Evolutionary conservation across 2,329 filamentous ascomycete species (phyloP).

Genomic region (Scedosporium apiospermum): DNA sequence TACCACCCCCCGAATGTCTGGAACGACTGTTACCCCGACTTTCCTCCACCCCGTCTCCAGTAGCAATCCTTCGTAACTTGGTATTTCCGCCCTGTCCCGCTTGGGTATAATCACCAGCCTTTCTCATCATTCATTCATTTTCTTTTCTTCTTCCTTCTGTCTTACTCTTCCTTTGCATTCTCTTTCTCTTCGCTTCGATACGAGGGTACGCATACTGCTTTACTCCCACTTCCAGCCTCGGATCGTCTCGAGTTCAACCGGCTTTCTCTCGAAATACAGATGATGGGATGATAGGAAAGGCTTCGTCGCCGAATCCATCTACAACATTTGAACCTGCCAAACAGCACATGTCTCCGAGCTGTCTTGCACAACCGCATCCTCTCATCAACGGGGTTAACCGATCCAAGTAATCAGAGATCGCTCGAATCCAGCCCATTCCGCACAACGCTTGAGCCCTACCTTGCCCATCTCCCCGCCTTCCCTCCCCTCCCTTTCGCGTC

Average conservation of each 20-base stretch:
- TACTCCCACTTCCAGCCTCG: neutral
- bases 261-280: neutral
- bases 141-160: neutral
- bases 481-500: neutral
- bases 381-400: neutral
- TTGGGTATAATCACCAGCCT: neutral
- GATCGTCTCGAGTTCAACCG: neutral
- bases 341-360: neutral
- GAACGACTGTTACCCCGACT: slow-evolving; percentile 1
- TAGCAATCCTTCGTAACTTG: neutral
- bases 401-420: neutral
- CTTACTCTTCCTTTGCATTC: neutral
- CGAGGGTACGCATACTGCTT: neutral
- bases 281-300: neutral
- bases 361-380: neutral
- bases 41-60: neutral
- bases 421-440: neutral
- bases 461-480: neutral
- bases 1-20: neutral
- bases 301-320: neutral
- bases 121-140: neutral
- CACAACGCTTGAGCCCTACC: neutral
- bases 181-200: neutral
- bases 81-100: neutral
- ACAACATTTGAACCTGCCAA: neutral